Conservation (phyloP, 495 filamentous ascomycete species). For the Podospora tetraspora region DNA sequence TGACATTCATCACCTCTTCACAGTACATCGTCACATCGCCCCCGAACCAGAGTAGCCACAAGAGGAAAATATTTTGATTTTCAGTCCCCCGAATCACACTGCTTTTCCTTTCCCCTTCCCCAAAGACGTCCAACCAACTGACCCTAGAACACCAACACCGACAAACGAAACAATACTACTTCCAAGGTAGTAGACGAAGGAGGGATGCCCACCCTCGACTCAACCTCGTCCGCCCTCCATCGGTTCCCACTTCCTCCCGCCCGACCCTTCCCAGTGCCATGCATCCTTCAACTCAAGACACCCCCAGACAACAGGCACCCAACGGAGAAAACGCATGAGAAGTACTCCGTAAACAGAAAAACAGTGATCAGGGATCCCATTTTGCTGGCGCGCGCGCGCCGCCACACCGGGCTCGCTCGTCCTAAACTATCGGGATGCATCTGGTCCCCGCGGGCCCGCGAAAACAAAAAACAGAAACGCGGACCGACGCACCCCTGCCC, state of each 20-base stretch:
- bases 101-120: background rate
- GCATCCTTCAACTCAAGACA: background rate
- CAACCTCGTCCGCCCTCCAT: background rate
- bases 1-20: background rate
- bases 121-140: background rate
- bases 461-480: background rate
- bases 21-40: background rate
- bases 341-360: background rate
- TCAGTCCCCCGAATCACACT: background rate
- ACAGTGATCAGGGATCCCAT: background rate
- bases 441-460: background rate
- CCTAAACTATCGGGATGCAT: constrained; percentile 5
- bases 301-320: background rate
- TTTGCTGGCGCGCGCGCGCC: background rate
- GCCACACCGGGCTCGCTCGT: background rate
- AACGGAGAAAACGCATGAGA: background rate
- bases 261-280: background rate
- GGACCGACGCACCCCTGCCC: background rate
- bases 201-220: background rate
- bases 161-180: background rate
- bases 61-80: background rate
- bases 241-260: background rate
- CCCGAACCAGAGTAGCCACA: background rate
- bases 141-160: background rate
- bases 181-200: too few species aligned